Evolutionary conservation across 257 asterid species (phyloP).

Genomic region (Euphrasia confusa): DNA sequence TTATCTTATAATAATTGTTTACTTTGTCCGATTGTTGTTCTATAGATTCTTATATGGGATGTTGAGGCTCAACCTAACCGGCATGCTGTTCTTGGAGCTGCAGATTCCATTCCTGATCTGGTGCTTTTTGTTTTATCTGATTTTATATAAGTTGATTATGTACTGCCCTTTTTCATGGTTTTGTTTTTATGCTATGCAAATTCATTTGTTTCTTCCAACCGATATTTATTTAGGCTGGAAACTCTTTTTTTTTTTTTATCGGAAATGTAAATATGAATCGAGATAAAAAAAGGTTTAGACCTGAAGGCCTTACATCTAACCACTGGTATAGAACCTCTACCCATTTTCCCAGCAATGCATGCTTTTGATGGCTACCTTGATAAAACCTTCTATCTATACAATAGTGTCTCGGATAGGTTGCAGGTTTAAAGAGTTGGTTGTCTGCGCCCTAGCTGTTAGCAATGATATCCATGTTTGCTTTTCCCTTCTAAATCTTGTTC

Average conservation of each 20-base stretch:
- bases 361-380: too few species aligned
- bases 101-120: conserved; percentile 90
- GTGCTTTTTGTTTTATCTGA: conserved; percentile 32
- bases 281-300: too few species aligned
- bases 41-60: conserved; percentile 95
- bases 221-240: background rate
- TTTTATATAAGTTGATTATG: conserved; percentile 13
- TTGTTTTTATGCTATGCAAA: background rate
- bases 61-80: conserved; percentile 92
- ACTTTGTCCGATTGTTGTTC: conserved; percentile 16
- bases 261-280: too few species aligned
- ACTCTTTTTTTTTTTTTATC: background rate
- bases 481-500: conserved; percentile 7
- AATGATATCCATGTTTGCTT: conserved; percentile 1
- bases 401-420: background rate
- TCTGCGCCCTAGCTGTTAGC: conserved; percentile 1
- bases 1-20: conserved; percentile 14
- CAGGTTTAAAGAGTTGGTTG: background rate
- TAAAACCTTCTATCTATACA: too few species aligned
- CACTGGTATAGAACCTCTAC: too few species aligned
- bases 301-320: too few species aligned
- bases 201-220: conserved; percentile 2
- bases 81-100: conserved; percentile 83
- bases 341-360: too few species aligned
- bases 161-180: background rate